phyloP scores from a whole-genome alignment of 1,284 basidiomycete species.

The Takashimella koratensis region DNA sequence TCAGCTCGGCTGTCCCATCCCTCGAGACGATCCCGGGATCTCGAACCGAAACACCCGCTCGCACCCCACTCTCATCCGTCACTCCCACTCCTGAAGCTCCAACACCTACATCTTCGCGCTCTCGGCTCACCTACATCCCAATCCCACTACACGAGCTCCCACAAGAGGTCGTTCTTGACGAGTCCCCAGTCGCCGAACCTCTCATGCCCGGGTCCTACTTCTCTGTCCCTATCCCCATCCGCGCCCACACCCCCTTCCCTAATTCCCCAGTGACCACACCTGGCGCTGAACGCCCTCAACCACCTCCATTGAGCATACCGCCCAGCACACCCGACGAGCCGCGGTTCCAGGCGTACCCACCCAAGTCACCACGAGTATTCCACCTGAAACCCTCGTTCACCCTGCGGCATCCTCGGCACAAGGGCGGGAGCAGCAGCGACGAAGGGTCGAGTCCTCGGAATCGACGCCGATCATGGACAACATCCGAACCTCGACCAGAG shows the following conservation, averaged over 20 bases:
- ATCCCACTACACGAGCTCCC: not conserved
- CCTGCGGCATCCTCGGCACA: slow-evolving; percentile 5
- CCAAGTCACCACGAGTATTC: not conserved
- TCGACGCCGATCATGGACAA: slow-evolving; percentile 1
- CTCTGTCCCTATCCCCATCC: slow-evolving; percentile 1
- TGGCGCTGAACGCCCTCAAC: slow-evolving; percentile 17
- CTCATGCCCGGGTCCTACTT: slow-evolving; percentile 27
- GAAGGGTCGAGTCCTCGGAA: not conserved
- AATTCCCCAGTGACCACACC: slow-evolving; percentile 19
- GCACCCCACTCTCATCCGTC: not conserved
- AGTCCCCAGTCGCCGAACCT: not conserved
- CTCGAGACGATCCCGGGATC: slow-evolving; percentile 28
- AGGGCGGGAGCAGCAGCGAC: slow-evolving; percentile 6
- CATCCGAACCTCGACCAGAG: slow-evolving; percentile 3
- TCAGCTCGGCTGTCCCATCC: slow-evolving; percentile 13
- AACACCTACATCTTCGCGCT: not conserved
- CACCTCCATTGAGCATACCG: slow-evolving; percentile 29
- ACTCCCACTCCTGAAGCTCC: not conserved
- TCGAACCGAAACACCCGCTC: slow-evolving; percentile 20
- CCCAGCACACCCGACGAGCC: slow-evolving; percentile 29
- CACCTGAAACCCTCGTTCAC: slow-evolving; percentile 15
- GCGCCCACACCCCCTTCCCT: slow-evolving; percentile 6
- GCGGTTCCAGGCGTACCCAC: slow-evolving; percentile 36
- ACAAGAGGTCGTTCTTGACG: not conserved
- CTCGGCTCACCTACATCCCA: not conserved